A percentile compares a stretch with the other conserved stretches of the same genome.
Evolutionary conservation across 345 rosid species (phyloP).

Genomic region (Euphorbia pulcherrima): DNA sequence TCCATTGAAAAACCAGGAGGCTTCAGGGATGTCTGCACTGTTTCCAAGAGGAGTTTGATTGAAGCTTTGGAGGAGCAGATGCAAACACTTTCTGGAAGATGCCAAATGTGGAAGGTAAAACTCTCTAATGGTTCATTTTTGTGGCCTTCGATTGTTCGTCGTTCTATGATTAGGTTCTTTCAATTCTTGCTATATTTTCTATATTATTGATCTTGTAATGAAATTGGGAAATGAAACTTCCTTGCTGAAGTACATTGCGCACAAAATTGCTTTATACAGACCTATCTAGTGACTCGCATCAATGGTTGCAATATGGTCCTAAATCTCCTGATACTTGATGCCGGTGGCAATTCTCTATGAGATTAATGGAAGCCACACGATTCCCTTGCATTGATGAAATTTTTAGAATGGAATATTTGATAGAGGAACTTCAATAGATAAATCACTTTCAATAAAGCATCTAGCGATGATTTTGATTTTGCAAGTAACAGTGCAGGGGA

Average conservation of each 20-base stretch:
- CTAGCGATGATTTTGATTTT: background rate
- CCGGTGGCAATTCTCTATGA: background rate
- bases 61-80: conserved; percentile 71
- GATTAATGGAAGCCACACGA: background rate
- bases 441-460: background rate
- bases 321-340: background rate
- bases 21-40: conserved; percentile 71
- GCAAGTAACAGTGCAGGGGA: background rate
- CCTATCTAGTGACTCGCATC: background rate
- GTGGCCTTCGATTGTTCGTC: conserved; percentile 14
- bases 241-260: background rate
- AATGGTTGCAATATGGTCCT: background rate
- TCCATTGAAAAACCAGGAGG: conserved; percentile 77
- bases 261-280: background rate
- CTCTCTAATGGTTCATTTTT: conserved; percentile 6
- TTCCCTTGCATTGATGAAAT: background rate
- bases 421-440: background rate
- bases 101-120: conserved; percentile 63
- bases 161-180: conserved; percentile 5
- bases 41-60: conserved; percentile 48
- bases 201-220: background rate
- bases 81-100: conserved; percentile 50
- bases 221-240: background rate
- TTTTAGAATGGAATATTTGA: background rate
- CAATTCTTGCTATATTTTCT: conserved; percentile 9